Evolutionary conservation across 176 grass and related monocot genomes (phyloP).

Genomic region (Phoenix dactylifera): DNA sequence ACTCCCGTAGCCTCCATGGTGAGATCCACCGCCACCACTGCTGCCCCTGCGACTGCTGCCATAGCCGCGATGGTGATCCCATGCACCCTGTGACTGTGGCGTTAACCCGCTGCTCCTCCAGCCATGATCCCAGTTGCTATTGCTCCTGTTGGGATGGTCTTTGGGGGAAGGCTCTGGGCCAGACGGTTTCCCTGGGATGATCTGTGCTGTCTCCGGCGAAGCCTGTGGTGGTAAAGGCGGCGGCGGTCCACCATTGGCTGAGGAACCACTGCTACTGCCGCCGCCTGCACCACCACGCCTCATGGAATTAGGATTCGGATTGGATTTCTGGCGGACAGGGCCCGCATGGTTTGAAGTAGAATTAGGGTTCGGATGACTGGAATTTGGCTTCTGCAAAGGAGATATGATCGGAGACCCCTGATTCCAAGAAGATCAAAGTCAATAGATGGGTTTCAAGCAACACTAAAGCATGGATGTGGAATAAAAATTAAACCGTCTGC

Average conservation of each 20-base stretch:
- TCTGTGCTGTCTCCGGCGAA: not conserved
- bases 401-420: conserved; percentile 35
- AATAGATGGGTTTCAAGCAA: too few species aligned
- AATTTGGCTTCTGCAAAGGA: conserved; percentile 19
- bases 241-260: not conserved
- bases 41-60: not conserved
- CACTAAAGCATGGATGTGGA: too few species aligned
- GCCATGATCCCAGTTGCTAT: not conserved
- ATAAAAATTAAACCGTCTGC: too few species aligned
- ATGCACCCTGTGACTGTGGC: not conserved
- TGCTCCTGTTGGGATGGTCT: not conserved
- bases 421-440: not conserved
- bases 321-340: conserved; percentile 5
- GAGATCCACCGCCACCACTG: conserved; percentile 12
- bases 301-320: conserved; percentile 22
- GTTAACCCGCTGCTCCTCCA: not conserved
- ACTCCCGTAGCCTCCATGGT: conserved; percentile 34
- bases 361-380: conserved; percentile 28
- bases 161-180: not conserved
- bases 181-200: too few species aligned
- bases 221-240: not conserved
- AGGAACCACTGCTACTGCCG: conserved; percentile 13
- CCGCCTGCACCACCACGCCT: conserved; percentile 16
- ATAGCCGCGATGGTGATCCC: not conserved
- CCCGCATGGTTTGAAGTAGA: conserved; percentile 1